A percentile compares a stretch with the other conserved stretches of the same genome.
These are phyloP conservation scores for Solanum pinnatisectum DNA, from an alignment of 257 asterid species.

Conservation along the genomic window DNA sequence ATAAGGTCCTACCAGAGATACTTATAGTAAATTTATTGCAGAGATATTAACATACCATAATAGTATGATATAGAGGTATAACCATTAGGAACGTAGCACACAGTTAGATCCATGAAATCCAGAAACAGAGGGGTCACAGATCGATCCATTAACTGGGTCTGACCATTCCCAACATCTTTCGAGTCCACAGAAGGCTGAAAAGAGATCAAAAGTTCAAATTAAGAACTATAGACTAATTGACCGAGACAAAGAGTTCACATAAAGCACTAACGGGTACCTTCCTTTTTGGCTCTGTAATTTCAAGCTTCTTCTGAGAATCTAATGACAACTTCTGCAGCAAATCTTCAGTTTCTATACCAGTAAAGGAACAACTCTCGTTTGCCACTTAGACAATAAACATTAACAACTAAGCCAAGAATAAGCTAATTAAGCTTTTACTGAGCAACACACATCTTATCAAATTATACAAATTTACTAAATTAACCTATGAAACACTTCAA, in stretches of 20 bases:
- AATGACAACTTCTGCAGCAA: conserved; percentile 51
- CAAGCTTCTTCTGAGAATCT: conserved; percentile 33
- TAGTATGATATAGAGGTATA: conserved; percentile 35
- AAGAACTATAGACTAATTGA: neutral
- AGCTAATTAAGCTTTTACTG: neutral
- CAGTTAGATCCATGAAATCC: conserved; percentile 32
- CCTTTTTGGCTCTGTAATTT: conserved; percentile 31
- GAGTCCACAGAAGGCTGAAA: conserved; percentile 30
- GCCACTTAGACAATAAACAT: neutral
- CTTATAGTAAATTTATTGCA: neutral
- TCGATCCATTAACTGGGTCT: conserved; percentile 24
- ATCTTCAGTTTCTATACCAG: conserved; percentile 42
- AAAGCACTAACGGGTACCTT: conserved; percentile 14
- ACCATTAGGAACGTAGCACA: conserved; percentile 35
- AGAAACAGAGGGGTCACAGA: conserved; percentile 30
- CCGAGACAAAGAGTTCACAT: neutral
- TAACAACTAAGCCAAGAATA: neutral
- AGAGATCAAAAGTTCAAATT: neutral
- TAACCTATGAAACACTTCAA: neutral
- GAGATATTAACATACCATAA: conserved; percentile 4
- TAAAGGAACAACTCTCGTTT: conserved; percentile 22
- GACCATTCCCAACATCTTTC: conserved; percentile 12
- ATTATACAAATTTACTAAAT: neutral
- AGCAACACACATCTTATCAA: neutral
- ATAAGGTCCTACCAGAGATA: neutral